Conservation (phyloP, 257 asterid species). For the Ehretia macrophylla region DNA sequence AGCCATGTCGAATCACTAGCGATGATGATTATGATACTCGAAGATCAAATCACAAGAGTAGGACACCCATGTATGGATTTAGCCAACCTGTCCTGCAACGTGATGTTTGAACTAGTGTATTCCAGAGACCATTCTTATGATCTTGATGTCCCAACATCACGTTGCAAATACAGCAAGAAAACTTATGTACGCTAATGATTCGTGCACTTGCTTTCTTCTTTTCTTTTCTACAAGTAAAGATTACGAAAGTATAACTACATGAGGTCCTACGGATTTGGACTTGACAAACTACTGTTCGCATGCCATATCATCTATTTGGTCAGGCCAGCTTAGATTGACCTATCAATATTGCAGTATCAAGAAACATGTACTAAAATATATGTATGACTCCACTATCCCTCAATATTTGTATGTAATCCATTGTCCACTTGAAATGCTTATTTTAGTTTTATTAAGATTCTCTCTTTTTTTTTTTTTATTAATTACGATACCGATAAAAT, state of each 20-base stretch:
- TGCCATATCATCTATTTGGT: conserved; percentile 27
- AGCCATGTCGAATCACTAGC: conserved; percentile 25
- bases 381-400: too few species aligned
- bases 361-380: too few species aligned
- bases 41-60: conserved; percentile 23
- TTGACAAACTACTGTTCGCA: conserved; percentile 6
- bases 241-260: conserved; percentile 14
- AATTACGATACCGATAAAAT: too few species aligned
- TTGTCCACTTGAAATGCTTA: too few species aligned
- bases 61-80: conserved; percentile 55
- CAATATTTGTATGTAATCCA: too few species aligned
- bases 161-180: conserved; percentile 22
- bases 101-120: conserved; percentile 20
- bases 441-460: too few species aligned
- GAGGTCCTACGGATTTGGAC: conserved; percentile 12
- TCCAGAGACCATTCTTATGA: background rate
- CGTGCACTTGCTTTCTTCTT: conserved; percentile 7
- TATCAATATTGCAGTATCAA: conserved; percentile 16
- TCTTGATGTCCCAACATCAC: conserved; percentile 1
- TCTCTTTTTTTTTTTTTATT: too few species aligned
- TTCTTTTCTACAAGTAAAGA: conserved; percentile 12
- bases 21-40: conserved; percentile 35
- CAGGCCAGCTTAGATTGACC: conserved; percentile 19
- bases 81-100: conserved; percentile 36
- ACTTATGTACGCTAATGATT: conserved; percentile 9